Evolutionary conservation across 805 yeast genomes (phyloP).

Genomic region (Sugiyamaella lignohabitans): DNA sequence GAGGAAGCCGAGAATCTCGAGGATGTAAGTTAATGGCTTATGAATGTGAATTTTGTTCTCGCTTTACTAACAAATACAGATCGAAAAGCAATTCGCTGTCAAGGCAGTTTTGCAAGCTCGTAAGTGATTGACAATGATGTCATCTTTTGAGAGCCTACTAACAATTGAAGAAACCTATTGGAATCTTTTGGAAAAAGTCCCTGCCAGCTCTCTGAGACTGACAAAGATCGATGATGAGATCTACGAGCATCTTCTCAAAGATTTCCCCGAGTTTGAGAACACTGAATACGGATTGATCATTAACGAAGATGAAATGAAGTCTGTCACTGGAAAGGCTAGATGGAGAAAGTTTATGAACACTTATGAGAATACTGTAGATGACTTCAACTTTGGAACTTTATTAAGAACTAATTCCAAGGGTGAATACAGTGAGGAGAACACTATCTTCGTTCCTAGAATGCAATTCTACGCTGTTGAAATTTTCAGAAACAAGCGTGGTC

Average conservation of each 20-base stretch:
- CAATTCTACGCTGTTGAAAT: slow-evolving; percentile 95
- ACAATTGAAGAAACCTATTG: slow-evolving; percentile 61
- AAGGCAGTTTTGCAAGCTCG: slow-evolving; percentile 92
- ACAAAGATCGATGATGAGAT: slow-evolving; percentile 37
- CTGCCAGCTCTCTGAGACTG: slow-evolving; percentile 58
- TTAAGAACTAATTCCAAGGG: slow-evolving; percentile 64
- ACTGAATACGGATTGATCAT: slow-evolving; percentile 47
- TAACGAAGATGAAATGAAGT: slow-evolving; percentile 76
- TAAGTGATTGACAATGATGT: slow-evolving; percentile 3
- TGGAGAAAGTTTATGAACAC: slow-evolving; percentile 86
- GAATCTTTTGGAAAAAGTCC: slow-evolving; percentile 63
- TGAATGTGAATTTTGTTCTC: no score
- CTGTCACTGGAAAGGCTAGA: slow-evolving; percentile 67
- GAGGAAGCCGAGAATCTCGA: slow-evolving; percentile 92
- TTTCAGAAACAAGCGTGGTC: slow-evolving; percentile 81
- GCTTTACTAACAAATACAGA: slow-evolving; percentile 32
- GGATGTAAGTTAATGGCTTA: slow-evolving; percentile 43
- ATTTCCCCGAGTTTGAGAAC: slow-evolving; percentile 83
- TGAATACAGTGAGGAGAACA: slow-evolving; percentile 76
- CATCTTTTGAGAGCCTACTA: background rate
- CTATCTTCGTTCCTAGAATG: slow-evolving; percentile 85
- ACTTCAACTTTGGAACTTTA: slow-evolving; percentile 92
- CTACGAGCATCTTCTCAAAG: slow-evolving; percentile 40
- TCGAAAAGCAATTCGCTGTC: slow-evolving; percentile 96
- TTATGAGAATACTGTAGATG: slow-evolving; percentile 76